A percentile compares a stretch with the other conserved stretches of the same genome.
These are phyloP conservation scores for Pseudogymnoascus sp. DNA, from an alignment of 2,329 filamentous ascomycete species.

Conservation along the genomic window DNA sequence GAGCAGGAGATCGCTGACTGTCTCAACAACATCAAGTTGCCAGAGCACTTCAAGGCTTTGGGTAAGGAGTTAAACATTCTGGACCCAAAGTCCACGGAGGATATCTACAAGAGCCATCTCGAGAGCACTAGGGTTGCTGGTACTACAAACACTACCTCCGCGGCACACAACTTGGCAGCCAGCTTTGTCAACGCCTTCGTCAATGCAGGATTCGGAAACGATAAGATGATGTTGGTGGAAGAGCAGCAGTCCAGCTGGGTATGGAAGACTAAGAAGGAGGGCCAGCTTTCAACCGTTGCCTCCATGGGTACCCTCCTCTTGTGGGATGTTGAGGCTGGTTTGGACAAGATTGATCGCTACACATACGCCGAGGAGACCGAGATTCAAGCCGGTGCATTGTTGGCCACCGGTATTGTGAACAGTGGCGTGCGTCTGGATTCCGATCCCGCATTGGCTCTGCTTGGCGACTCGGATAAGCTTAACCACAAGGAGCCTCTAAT, in stretches of 20 bases:
- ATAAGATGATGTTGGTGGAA: constrained; percentile 95
- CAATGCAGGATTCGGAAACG: constrained; percentile 88
- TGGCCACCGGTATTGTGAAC: constrained; percentile 94
- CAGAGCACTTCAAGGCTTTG: constrained; percentile 87
- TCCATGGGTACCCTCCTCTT: constrained; percentile 85
- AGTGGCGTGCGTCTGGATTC: constrained; percentile 83
- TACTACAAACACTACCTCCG: constrained; percentile 90
- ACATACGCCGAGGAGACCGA: constrained; percentile 75
- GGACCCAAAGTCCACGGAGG: constrained; percentile 92
- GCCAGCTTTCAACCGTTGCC: constrained; percentile 93
- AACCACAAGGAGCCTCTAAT: constrained; percentile 70
- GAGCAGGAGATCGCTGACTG: constrained; percentile 72
- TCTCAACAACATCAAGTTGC: constrained; percentile 76
- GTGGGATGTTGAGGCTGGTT: constrained; percentile 86
- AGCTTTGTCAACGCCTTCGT: constrained; percentile 96
- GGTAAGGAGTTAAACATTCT: constrained; percentile 95
- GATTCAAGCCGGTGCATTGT: constrained; percentile 83
- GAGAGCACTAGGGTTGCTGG: constrained; percentile 90
- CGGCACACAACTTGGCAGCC: constrained; percentile 88
- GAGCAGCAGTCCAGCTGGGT: constrained; percentile 90
- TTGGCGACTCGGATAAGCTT: constrained; percentile 73
- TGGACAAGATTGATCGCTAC: constrained; percentile 92
- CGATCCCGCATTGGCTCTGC: constrained; percentile 80
- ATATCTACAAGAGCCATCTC: constrained; percentile 98
- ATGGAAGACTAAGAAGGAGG: constrained; percentile 98